These are phyloP conservation scores for Pseudophaeomoniella oleicola DNA, from an alignment of 2,329 filamentous ascomycete genomes.

Conservation along the genomic window DNA sequence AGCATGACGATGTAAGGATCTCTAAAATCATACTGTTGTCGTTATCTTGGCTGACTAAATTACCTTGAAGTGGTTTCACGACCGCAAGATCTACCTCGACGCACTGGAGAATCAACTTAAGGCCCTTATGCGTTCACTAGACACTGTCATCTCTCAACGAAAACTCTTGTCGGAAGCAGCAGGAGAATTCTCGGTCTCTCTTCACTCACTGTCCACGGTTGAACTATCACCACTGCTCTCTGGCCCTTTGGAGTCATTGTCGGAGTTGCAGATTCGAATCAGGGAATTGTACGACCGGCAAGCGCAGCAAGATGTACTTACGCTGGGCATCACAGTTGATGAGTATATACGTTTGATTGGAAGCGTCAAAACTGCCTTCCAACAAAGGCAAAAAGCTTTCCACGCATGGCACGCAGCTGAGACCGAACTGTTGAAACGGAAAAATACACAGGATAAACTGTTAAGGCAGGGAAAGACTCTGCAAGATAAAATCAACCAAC, in stretches of 20 bases:
- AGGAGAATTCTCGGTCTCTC: constrained; percentile 78
- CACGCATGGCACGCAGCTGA: constrained; percentile 89
- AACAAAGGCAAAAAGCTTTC: constrained; percentile 86
- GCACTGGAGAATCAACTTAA: constrained; percentile 85
- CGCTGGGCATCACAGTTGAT: constrained; percentile 91
- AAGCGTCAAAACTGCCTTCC: constrained; percentile 84
- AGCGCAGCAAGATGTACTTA: constrained; percentile 91
- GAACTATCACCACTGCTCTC: constrained; percentile 83
- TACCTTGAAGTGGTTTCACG: constrained; percentile 76
- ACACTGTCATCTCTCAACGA: constrained; percentile 79
- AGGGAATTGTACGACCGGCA: constrained; percentile 91
- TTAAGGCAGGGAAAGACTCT: constrained; percentile 87
- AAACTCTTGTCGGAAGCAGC: constrained; percentile 90
- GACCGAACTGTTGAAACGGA: constrained; percentile 78
- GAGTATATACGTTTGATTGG: constrained; percentile 96
- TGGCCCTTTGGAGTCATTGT: constrained; percentile 76
- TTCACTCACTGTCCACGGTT: constrained; percentile 85
- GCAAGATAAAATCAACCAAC: constrained; percentile 85
- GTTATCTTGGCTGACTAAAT: constrained; percentile 11
- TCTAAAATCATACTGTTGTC: constrained; percentile 1
- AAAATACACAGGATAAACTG: constrained; percentile 82
- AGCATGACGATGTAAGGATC: constrained; percentile 76
- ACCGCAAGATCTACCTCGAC: constrained; percentile 87
- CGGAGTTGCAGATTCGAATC: constrained; percentile 85
- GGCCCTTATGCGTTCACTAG: constrained; percentile 80